Evolutionary conservation across 73 alveolate genomes (phyloP), one percentile per base, ranked within the genome.

Genomic region (Paramecium tetraurelia): DNA sequence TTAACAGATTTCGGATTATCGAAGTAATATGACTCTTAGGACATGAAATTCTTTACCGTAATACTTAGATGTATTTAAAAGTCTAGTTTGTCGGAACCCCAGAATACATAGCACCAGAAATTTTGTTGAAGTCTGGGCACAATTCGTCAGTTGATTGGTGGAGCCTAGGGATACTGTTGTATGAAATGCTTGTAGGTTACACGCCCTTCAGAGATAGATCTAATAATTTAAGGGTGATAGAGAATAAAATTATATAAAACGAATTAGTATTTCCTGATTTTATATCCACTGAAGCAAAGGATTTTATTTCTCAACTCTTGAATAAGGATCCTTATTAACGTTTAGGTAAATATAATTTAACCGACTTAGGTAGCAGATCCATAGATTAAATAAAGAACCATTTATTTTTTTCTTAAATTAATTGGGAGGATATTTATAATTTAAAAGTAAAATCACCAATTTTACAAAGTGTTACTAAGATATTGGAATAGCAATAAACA

Each of bases 1-100:
- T 89, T 95, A 89, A 92, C 98, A 16, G 98, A 95, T 90, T 95
- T 95, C 89, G 98, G 98, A 46, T 68, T 95, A 46, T 92, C 96
- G 38, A 93, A 95, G 72, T 76, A 93, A 40, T 88, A 83, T 14
- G 94, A 94, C 58, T 72, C 59, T 43, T 48, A 85, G 44, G 92
- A 40, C 24, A 68, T 6, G 22, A 76, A 59, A 93, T 93, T 90
- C 20, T 85, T 59, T 57, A 59, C 95, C 5, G 89, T 53, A 69
- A 72, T 58, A 44, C 20, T 18, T 53, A 53, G 69, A 53, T 86
- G 46, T 8, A 92, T 75, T 35, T 40, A 72, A 43, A 48, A 58
- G 18, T 59, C 40, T 43, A 84, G 92, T 46, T 90, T 92, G 40
- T 86, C 71, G 85, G 85, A 90, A 89, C 40, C 24, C 59, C 85